phyloP scores from a whole-genome alignment of 768 basidiomycete genomes.

The Mycena rosella region DNA sequence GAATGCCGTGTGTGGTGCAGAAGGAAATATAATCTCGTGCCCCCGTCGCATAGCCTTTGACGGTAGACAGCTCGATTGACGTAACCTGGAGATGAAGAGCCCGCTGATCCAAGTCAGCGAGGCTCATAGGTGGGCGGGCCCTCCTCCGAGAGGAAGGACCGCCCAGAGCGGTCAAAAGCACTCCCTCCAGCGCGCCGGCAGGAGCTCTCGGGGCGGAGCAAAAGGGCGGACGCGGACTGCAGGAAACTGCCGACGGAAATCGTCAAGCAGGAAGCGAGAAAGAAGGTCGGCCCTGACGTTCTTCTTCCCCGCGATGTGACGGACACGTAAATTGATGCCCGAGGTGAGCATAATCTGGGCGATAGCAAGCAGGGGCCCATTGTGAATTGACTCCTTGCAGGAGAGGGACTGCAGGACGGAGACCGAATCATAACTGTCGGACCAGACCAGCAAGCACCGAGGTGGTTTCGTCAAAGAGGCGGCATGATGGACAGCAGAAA shows the following conservation, averaged over 20 bases:
- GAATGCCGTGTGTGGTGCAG: slow-evolving; percentile 30
- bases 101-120: slow-evolving; percentile 34
- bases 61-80: slow-evolving; percentile 38
- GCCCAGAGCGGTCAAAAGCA: slow-evolving; percentile 37
- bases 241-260: slow-evolving; percentile 33
- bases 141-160: slow-evolving; percentile 18
- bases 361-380: slow-evolving; percentile 28
- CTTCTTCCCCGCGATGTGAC: slow-evolving; percentile 34
- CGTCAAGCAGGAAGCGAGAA: slow-evolving; percentile 36
- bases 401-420: slow-evolving; percentile 31
- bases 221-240: slow-evolving; percentile 38
- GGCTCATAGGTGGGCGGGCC: slow-evolving; percentile 30
- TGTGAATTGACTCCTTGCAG: slow-evolving; percentile 24
- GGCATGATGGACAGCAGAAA: slow-evolving; percentile 37
- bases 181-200: slow-evolving; percentile 37
- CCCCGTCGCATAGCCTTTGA: slow-evolving; percentile 36
- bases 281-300: slow-evolving; percentile 38
- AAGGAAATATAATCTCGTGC: slow-evolving; percentile 40
- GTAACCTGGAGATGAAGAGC: slow-evolving; percentile 35
- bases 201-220: slow-evolving; percentile 33
- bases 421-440: slow-evolving; percentile 40
- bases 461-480: slow-evolving; percentile 33
- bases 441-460: slow-evolving; percentile 30
- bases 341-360: slow-evolving; percentile 30
- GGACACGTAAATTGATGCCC: slow-evolving; percentile 34